Conservation (phyloP, 805 yeast species). For the Geotrichum ghanense region DNA sequence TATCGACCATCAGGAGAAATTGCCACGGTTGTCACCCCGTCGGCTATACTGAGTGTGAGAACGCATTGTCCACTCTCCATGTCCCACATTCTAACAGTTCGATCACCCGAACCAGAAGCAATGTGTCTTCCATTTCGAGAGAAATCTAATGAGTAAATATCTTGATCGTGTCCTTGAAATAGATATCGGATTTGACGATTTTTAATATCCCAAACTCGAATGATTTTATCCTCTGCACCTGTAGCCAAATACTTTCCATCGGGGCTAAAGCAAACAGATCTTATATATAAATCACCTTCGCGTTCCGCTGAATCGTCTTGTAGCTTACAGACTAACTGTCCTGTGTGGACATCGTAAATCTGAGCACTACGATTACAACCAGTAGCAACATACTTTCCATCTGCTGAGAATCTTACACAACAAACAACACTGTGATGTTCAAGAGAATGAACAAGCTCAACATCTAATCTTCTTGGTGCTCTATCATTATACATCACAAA, state of each 20-base stretch:
- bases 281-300: constrained; percentile 76
- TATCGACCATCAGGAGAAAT: constrained; percentile 89
- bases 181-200: constrained; percentile 77
- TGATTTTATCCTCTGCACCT: constrained; percentile 67
- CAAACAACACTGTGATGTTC: constrained; percentile 94
- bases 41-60: constrained; percentile 81
- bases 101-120: constrained; percentile 93
- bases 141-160: constrained; percentile 88
- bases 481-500: constrained; percentile 86
- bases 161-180: constrained; percentile 89
- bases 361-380: constrained; percentile 96
- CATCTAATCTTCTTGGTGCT: constrained; percentile 63
- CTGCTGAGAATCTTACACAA: constrained; percentile 86
- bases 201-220: constrained; percentile 91
- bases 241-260: constrained; percentile 90
- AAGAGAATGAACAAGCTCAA: constrained; percentile 77
- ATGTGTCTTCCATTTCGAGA: constrained; percentile 89
- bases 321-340: constrained; percentile 76
- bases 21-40: constrained; percentile 97
- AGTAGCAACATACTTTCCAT: constrained; percentile 88
- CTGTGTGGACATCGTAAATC: constrained; percentile 85
- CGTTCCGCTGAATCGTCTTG: constrained; percentile 69
- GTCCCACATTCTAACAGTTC: constrained; percentile 96
- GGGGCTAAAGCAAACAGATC: constrained; percentile 94
- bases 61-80: constrained; percentile 81